A percentile compares a stretch with the other conserved stretches of the same genome.
Conservation (phyloP, 495 filamentous ascomycete species). For the Talaromyces trachyspermus region DNA sequence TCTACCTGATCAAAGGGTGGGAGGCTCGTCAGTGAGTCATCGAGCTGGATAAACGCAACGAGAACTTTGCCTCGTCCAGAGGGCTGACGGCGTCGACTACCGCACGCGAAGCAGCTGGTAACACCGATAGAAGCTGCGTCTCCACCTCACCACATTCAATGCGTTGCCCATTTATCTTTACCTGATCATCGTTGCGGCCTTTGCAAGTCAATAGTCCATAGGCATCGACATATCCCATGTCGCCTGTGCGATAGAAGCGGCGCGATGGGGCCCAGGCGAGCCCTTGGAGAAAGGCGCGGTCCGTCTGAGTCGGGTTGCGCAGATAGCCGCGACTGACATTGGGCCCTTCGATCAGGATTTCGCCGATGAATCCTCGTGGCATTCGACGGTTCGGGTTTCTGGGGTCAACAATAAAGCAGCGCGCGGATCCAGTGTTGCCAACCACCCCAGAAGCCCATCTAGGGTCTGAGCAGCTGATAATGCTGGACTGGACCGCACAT, state of each 20-base stretch:
- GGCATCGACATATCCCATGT: slow-evolving; percentile 47
- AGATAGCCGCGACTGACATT: slow-evolving; percentile 45
- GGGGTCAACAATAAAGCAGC: slow-evolving; percentile 40
- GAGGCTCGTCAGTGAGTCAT: no score
- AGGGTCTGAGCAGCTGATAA: slow-evolving; percentile 32
- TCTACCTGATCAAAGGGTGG: no score
- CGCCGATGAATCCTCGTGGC: slow-evolving; percentile 44
- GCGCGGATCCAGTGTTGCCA: neutral
- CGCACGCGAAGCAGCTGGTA: no score
- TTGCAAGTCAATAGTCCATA: slow-evolving; percentile 48
- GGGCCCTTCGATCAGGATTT: slow-evolving; percentile 47
- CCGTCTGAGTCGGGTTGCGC: slow-evolving; percentile 37
- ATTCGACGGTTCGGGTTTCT: slow-evolving; percentile 34
- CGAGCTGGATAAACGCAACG: no score
- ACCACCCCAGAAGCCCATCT: slow-evolving; percentile 9
- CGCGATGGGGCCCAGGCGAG: slow-evolving; percentile 36
- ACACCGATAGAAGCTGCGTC: no score
- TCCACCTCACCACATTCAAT: slow-evolving; percentile 53
- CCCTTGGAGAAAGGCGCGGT: slow-evolving; percentile 35
- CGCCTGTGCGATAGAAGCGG: slow-evolving; percentile 44
- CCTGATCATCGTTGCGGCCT: slow-evolving; percentile 54
- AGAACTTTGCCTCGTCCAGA: no score
- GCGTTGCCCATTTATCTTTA: slow-evolving; percentile 55
- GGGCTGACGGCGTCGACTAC: no score
- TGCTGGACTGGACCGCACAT: slow-evolving; percentile 38